Percentiles rank a stretch among this genome's conserved stretches.
Evolutionary conservation across 768 basidiomycete genomes (phyloP).

Genomic region (Leucocoprinus leucothites): DNA sequence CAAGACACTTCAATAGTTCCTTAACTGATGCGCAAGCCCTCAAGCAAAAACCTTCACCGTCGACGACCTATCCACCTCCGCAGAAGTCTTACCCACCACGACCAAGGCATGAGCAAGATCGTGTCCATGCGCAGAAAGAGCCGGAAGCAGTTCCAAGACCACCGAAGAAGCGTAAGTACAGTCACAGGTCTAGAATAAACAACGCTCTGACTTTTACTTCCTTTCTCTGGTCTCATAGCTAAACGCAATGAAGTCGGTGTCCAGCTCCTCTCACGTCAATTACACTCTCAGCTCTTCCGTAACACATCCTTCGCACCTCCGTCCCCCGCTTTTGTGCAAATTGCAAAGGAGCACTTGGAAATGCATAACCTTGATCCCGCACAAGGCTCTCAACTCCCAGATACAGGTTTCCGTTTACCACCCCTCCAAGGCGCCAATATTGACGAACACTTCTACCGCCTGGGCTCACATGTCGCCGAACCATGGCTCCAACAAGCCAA

Average conservation of each 20-base stretch:
- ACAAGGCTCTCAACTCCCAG: slow-evolving; percentile 77
- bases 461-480: slow-evolving; percentile 66
- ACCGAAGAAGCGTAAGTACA: slow-evolving; percentile 1
- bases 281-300: slow-evolving; percentile 83
- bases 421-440: slow-evolving; percentile 77
- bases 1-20: not conserved
- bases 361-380: slow-evolving; percentile 78
- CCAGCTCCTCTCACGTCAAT: slow-evolving; percentile 78
- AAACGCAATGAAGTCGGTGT: slow-evolving; percentile 90
- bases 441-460: slow-evolving; percentile 83
- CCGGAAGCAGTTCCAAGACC: not conserved
- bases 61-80: not conserved
- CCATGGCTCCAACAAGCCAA: slow-evolving; percentile 77
- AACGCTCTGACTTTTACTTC: not conserved
- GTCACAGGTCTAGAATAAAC: not conserved
- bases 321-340: slow-evolving; percentile 57
- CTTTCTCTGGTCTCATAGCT: slow-evolving; percentile 28
- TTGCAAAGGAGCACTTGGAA: slow-evolving; percentile 78
- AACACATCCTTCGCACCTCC: slow-evolving; percentile 64
- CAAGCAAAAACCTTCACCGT: slow-evolving; percentile 1
- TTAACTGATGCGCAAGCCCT: slow-evolving; percentile 3
- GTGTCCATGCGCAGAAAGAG: not conserved
- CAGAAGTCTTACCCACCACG: not conserved
- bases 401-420: slow-evolving; percentile 79
- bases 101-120: not conserved